Conservation (phyloP, 345 rosid genomes). For the Brassica cretica region DNA sequence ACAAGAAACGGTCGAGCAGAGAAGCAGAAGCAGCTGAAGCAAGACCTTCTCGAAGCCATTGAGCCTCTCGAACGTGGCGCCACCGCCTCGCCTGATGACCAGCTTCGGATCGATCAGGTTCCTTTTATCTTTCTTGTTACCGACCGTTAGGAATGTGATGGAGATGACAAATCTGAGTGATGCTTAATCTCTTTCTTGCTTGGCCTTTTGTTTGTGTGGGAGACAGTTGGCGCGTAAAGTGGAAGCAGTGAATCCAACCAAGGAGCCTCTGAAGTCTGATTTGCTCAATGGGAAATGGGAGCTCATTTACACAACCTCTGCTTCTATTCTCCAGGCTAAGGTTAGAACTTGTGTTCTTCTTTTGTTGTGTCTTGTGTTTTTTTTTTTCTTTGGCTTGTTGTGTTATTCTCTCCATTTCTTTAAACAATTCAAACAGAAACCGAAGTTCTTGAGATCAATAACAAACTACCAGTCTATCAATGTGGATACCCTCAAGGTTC, state of each 20-base stretch:
- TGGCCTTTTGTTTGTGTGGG: neutral
- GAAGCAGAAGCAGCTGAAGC: slow-evolving; percentile 53
- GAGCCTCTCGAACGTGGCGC: slow-evolving; percentile 79
- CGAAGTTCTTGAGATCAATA: slow-evolving; percentile 73
- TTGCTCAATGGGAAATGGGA: slow-evolving; percentile 90
- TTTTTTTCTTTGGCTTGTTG: neutral
- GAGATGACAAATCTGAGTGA: neutral
- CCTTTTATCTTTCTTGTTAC: neutral
- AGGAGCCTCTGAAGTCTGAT: slow-evolving; percentile 75
- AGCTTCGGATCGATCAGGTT: slow-evolving; percentile 71
- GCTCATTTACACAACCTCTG: slow-evolving; percentile 86
- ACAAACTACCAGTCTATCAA: slow-evolving; percentile 88
- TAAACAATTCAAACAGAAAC: slow-evolving; percentile 55
- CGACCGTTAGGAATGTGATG: neutral
- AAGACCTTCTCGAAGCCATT: slow-evolving; percentile 74
- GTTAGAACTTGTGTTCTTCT: slow-evolving; percentile 31
- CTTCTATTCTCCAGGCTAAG: slow-evolving; percentile 77
- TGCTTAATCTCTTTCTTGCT: neutral
- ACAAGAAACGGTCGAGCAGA: slow-evolving; percentile 61
- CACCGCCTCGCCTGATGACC: slow-evolving; percentile 75
- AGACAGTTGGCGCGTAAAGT: slow-evolving; percentile 70
- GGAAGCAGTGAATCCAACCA: slow-evolving; percentile 75
- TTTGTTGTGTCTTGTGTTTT: neutral
- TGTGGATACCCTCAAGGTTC: slow-evolving; percentile 71
- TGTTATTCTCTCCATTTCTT: slow-evolving; percentile 22